Base-by-base conservation (phyloP, 352 stramenopile genomes). In the Phytophthora kernoviae region DNA sequence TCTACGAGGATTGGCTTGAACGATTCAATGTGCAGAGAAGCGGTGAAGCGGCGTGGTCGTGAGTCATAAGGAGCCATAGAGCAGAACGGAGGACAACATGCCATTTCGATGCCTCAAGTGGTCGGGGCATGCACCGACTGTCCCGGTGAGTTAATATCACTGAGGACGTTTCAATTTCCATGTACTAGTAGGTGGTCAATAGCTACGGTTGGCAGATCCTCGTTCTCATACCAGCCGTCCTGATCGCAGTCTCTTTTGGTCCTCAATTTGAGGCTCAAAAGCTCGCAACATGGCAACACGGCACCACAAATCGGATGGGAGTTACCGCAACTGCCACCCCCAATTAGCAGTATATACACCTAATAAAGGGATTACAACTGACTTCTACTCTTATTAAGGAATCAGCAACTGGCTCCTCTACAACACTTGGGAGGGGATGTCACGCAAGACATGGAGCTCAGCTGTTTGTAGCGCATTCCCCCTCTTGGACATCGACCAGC, bases 391-490 rank as follows among this genome's bases (percentile, higher is more conserved):
- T 2, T 65, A 65, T 53, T 55, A 52, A 32, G 10, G 54, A 58
- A 12, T 62, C 11, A 0, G 4, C 18, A 18, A 68, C 65, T 68
- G 66, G 61, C 66, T 71, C 58, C 46, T 58, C 62, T 65, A 56
- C 37, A 46, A 11, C 17, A 21, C 21, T n/a, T n/a, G 27, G 22
- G 22, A 55, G 21, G 58, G 59, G 46, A 70, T 34, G 60, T 62
- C 47, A 74, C 65, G 54, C 34, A 37, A 20, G 51, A 63, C 57
- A 70, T 70, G 62, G 36, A 70, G 59, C 48, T 73, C 60, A 67
- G 59, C 59, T 70, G 60, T 68, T 70, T 62, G 42, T 24, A 47
- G 49, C 60, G 51, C 60, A 74, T 64, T 74, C 44, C 65, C 51
- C 65, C 24, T 67, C 60, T 70, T 70, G 49, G 51, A 26, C 54